phyloP scores from a whole-genome alignment of 2,329 filamentous ascomycete species.

The Trichophyton benhamiae region DNA sequence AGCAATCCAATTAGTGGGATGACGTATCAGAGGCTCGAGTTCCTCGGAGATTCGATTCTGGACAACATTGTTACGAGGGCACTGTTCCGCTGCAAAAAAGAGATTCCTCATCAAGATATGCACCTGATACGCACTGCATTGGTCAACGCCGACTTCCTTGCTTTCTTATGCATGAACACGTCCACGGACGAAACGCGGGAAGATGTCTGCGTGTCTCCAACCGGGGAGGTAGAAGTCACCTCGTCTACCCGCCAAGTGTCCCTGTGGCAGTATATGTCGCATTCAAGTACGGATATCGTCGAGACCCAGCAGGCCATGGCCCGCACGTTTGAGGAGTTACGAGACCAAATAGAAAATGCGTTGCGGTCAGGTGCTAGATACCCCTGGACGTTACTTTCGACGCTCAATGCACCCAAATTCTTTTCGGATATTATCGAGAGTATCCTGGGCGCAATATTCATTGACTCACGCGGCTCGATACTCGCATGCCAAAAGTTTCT shows the following conservation, averaged over 20 bases:
- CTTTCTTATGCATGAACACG: slow-evolving; percentile 57
- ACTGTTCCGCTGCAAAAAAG: slow-evolving; percentile 41
- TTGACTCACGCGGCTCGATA: slow-evolving; percentile 58
- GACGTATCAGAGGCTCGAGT: slow-evolving; percentile 68
- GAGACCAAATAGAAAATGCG: slow-evolving; percentile 38
- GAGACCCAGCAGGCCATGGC: slow-evolving; percentile 35
- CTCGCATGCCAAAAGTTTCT: slow-evolving; percentile 49
- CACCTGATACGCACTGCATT: slow-evolving; percentile 63
- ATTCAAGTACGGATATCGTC: slow-evolving; percentile 37
- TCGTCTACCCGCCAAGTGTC: slow-evolving; percentile 29
- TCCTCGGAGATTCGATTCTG: slow-evolving; percentile 73
- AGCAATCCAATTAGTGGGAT: slow-evolving; percentile 44
- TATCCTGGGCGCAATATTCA: slow-evolving; percentile 67
- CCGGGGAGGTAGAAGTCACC: slow-evolving; percentile 17
- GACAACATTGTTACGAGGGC: slow-evolving; percentile 59
- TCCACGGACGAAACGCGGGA: slow-evolving; percentile 16
- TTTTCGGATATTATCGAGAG: slow-evolving; percentile 75
- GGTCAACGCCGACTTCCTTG: slow-evolving; percentile 69
- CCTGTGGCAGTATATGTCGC: slow-evolving; percentile 60
- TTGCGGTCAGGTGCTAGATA: slow-evolving; percentile 45
- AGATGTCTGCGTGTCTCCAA: slow-evolving; percentile 8
- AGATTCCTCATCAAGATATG: slow-evolving; percentile 50
- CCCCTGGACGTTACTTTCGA: slow-evolving; percentile 63
- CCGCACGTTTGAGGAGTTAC: slow-evolving; percentile 38
- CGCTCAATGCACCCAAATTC: slow-evolving; percentile 59